A percentile compares a stretch with the other conserved stretches of the same genome.
These are phyloP conservation scores for Aspergillus candidus DNA, from an alignment of 2,329 filamentous ascomycete species.

Conservation along the genomic window DNA sequence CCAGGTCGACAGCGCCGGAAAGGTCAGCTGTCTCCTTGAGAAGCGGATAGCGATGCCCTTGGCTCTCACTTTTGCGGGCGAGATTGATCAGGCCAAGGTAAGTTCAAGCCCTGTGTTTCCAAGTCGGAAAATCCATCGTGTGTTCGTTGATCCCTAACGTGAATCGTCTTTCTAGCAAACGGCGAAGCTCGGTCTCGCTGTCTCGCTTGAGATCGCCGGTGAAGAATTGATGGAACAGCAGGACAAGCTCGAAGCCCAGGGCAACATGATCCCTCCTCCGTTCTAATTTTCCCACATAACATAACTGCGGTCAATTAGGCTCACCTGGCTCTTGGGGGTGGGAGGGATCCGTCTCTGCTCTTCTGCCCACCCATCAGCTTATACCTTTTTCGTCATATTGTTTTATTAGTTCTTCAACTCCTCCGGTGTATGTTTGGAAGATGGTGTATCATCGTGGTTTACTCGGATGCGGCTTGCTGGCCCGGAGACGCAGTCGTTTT, in stretches of 20 bases:
- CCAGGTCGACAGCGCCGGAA: constrained; percentile 91
- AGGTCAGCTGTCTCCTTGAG: constrained; percentile 86
- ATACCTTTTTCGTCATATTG: constrained; percentile 30
- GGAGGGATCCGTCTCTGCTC: constrained; percentile 7
- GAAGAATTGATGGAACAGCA: constrained; percentile 86
- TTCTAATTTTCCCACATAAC: constrained; percentile 33
- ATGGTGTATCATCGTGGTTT: constrained; percentile 29
- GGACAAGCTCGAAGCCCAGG: constrained; percentile 47
- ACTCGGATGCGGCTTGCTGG: constrained; percentile 29
- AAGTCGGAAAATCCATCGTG: constrained; percentile 6
- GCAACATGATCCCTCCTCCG: constrained; percentile 42
- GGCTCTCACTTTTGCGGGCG: constrained; percentile 88
- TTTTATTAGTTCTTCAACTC: constrained; percentile 42
- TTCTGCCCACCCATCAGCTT: constrained; percentile 16
- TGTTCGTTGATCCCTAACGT: constrained; percentile 8
- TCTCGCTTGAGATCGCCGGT: constrained; percentile 79
- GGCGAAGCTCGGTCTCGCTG: constrained; percentile 88
- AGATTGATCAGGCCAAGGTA: constrained; percentile 94
- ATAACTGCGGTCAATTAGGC: constrained; percentile 12
- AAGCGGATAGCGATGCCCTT: constrained; percentile 93
- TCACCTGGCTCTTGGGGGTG: constrained; percentile 4
- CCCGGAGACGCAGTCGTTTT: constrained; percentile 30
- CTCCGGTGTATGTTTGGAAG: constrained; percentile 27
- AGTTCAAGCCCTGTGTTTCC: constrained; percentile 32
- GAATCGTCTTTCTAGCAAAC: constrained; percentile 60